phyloP scores from a whole-genome alignment of 139 green algal genomes.

The Axilococcus clingmanii region DNA sequence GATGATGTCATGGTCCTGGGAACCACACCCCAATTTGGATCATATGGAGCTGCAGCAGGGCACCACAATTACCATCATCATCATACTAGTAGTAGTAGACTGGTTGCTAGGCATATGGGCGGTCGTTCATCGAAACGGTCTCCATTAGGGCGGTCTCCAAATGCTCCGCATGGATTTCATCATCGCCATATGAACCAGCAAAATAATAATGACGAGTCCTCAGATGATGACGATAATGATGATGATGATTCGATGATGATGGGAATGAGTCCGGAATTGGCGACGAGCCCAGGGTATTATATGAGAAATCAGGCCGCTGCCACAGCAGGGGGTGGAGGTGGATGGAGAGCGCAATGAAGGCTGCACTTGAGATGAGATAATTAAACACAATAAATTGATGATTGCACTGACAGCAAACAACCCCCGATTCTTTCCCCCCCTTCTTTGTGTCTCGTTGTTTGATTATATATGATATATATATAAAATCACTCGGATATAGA shows the following conservation, averaged over 20 bases:
- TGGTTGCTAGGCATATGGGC: background rate
- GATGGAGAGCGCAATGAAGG: no score
- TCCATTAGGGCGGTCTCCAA: background rate
- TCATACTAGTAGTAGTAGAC: background rate
- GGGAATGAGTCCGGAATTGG: slow-evolving; percentile 12
- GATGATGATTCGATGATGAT: slow-evolving; percentile 10
- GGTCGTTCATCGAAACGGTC: background rate
- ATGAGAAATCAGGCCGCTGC: no score
- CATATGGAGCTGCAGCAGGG: slow-evolving; percentile 12
- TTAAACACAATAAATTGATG: no score
- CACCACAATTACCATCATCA: background rate
- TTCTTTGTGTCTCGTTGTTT: no score
- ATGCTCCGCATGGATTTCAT: background rate
- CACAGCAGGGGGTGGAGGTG: no score
- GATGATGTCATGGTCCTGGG: slow-evolving; percentile 74
- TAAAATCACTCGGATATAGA: no score
- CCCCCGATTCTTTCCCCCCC: no score
- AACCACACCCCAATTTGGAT: slow-evolving; percentile 41
- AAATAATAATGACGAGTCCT: slow-evolving; percentile 9
- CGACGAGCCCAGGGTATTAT: no score
- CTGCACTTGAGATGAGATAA: no score
- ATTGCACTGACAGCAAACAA: no score
- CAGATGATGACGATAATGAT: no score
- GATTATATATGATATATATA: no score
- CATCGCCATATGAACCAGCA: background rate